Percentiles rank a stretch among this genome's conserved stretches.
These are phyloP conservation scores for Intubia oerlemansii DNA, from an alignment of 2,329 filamentous ascomycete genomes.

Conservation along the genomic window DNA sequence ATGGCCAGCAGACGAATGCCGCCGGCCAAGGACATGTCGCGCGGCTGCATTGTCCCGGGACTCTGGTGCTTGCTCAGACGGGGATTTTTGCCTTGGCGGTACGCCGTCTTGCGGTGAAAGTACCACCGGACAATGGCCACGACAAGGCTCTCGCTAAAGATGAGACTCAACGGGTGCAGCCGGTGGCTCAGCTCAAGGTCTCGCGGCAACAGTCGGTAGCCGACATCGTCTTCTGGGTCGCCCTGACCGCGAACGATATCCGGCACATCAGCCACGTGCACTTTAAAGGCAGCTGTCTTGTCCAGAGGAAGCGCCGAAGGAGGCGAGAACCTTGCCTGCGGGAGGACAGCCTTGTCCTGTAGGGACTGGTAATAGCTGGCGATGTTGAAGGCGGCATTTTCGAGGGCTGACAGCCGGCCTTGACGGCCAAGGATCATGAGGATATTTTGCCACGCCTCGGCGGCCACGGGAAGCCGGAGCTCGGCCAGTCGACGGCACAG, in stretches of 20 bases:
- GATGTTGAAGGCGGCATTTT: constrained; percentile 21
- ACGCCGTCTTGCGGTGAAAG: constrained; percentile 18
- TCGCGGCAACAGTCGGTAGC: constrained; percentile 15
- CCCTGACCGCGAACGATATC: constrained; percentile 11
- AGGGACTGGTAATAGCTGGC: constrained; percentile 16
- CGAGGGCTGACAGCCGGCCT: constrained; percentile 22
- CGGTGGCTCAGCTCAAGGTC: constrained; percentile 21
- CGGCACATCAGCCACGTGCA: constrained; percentile 23
- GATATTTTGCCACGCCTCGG: constrained; percentile 21
- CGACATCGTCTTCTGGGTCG: constrained; percentile 13
- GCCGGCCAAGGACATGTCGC: constrained; percentile 12
- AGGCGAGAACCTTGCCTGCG: no score
- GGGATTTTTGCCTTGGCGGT: constrained; percentile 2
- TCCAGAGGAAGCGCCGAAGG: constrained; percentile 7
- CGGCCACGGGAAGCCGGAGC: constrained; percentile 18
- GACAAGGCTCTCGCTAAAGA: constrained; percentile 17
- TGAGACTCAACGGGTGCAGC: constrained; percentile 23
- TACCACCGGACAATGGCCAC: constrained; percentile 14
- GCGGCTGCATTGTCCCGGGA: background rate
- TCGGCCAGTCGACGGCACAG: constrained; percentile 16
- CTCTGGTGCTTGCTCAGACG: background rate
- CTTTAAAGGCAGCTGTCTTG: constrained; percentile 17
- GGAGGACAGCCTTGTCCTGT: no score
- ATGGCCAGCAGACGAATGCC: constrained; percentile 14
- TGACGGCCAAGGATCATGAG: constrained; percentile 21